Conservation (phyloP, 306 rosid species). For the Sicyos baderoa region DNA sequence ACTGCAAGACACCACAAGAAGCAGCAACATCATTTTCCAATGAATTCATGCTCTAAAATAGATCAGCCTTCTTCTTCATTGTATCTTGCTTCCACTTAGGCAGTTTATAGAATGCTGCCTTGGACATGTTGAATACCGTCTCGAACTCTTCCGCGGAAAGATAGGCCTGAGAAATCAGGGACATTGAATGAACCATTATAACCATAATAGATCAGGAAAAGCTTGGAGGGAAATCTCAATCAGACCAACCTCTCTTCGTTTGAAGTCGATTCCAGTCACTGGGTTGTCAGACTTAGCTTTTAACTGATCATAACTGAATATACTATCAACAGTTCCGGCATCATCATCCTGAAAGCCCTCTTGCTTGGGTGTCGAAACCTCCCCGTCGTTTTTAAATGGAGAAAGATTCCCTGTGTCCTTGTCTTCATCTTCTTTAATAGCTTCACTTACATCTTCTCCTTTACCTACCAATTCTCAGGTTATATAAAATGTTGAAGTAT, state of each 20-base stretch:
- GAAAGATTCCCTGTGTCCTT: slow-evolving; percentile 49
- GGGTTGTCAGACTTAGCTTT: slow-evolving; percentile 69
- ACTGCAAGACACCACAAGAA: not conserved
- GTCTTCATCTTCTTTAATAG: slow-evolving; percentile 53
- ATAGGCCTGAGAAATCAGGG: slow-evolving; percentile 44
- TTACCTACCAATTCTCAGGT: slow-evolving; percentile 26
- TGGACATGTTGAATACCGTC: slow-evolving; percentile 49
- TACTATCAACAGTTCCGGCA: slow-evolving; percentile 32
- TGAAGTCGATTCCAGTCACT: slow-evolving; percentile 79
- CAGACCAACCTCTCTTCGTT: slow-evolving; percentile 73
- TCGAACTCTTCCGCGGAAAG: slow-evolving; percentile 72
- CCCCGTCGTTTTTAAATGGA: slow-evolving; percentile 39
- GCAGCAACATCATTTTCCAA: not conserved
- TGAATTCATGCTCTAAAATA: slow-evolving; percentile 40
- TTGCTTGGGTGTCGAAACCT: slow-evolving; percentile 25
- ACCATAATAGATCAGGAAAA: not conserved
- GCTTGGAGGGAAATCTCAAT: not conserved
- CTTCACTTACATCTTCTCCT: slow-evolving; percentile 53
- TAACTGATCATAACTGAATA: slow-evolving; percentile 75
- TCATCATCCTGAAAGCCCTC: slow-evolving; percentile 28
- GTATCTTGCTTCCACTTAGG: slow-evolving; percentile 98
- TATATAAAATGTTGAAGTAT: not conserved
- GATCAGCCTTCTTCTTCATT: slow-evolving; percentile 79
- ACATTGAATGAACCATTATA: not conserved
- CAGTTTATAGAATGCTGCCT: slow-evolving; percentile 63